Evolutionary conservation across 2,329 filamentous ascomycete genomes (phyloP), one percentile per base, ranked within the genome.

Genomic region (Arthrobotrys sinensis): DNA sequence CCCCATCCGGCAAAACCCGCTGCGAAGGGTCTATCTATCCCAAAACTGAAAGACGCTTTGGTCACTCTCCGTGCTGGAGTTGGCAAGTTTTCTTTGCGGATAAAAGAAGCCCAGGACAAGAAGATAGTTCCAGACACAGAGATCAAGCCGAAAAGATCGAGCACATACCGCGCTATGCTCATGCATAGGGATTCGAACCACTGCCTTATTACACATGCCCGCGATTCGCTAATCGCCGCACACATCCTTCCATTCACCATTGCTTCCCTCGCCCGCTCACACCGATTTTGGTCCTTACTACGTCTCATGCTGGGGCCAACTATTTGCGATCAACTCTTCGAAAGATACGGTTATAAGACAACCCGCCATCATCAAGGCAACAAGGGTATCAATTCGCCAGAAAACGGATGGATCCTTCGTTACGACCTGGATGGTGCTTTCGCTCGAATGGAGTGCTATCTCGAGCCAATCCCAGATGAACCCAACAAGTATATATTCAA

Each of bases 201-300:
- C 52, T 77, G 73, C 60, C 52, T 77, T 19, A 40, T 77, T 34
- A 77, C 73, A 48, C 73, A 69, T 16, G 50, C 57, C 50, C 66
- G 73, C 43, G 62, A 71, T n/a, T 60, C 66, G 1, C 16, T 77
- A 4, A 77, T 77, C 57, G 73, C 73, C 2, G 73, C 73, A n/a
- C 73, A 77, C 16, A 77, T 77, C 8, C 73, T 77, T 28, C 73
- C 73, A 21, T 77, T 77, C 50, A 77, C 60, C 4, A 77, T 77
- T 5, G 73, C 73, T 6, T 77, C 73, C 0, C 32, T 77, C 10
- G 48, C 66, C 21, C 57, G 66, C 14, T 57, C 66, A 10, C 73
- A 77, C 45, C 66, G 65, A 16, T 77, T 77, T 34, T 77, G 73
- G 73, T 77, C 73, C 3, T 21, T 77, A 34, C 40, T 77, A 24